These are phyloP conservation scores for Mytilinidion resinicola DNA, from an alignment of 495 filamentous ascomycete genomes.

Conservation along the genomic window DNA sequence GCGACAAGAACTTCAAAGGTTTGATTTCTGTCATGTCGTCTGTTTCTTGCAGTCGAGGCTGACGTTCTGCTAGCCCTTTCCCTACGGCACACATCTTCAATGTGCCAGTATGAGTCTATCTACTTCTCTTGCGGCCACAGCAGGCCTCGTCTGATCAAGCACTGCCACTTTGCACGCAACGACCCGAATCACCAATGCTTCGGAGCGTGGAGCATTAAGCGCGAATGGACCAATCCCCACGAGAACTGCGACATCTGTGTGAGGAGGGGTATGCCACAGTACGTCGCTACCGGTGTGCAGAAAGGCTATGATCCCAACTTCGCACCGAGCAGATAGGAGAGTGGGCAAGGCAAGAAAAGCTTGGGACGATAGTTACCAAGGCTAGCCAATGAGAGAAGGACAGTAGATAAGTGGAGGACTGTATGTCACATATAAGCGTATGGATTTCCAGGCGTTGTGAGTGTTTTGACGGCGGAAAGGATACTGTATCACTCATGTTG, in stretches of 20 bases:
- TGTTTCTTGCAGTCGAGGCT: not conserved
- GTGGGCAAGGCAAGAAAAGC: too few species aligned
- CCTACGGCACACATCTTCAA: slow-evolving; percentile 22
- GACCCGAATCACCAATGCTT: slow-evolving; percentile 58
- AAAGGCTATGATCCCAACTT: not conserved
- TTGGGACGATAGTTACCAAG: too few species aligned
- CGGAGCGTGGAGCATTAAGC: slow-evolving; percentile 48
- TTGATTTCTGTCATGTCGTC: not conserved
- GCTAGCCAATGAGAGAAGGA: not conserved
- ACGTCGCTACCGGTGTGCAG: not conserved
- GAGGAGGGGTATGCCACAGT: slow-evolving; percentile 11
- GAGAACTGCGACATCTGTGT: slow-evolving; percentile 44
- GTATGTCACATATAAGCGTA: too few species aligned
- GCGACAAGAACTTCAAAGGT: not conserved
- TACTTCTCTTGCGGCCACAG: slow-evolving; percentile 55
- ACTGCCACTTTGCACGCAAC: slow-evolving; percentile 66
- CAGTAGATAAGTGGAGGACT: not conserved
- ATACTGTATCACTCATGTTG: too few species aligned
- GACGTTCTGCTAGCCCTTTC: not conserved
- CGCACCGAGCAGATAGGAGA: not conserved
- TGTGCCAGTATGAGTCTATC: slow-evolving; percentile 65
- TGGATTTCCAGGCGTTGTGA: too few species aligned
- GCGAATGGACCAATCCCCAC: slow-evolving; percentile 45
- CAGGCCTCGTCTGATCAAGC: slow-evolving; percentile 48
- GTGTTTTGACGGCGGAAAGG: not conserved